These are phyloP conservation scores for Pseudozyma flocculosa DNA, from an alignment of 1,284 basidiomycete genomes.

Conservation along the genomic window DNA sequence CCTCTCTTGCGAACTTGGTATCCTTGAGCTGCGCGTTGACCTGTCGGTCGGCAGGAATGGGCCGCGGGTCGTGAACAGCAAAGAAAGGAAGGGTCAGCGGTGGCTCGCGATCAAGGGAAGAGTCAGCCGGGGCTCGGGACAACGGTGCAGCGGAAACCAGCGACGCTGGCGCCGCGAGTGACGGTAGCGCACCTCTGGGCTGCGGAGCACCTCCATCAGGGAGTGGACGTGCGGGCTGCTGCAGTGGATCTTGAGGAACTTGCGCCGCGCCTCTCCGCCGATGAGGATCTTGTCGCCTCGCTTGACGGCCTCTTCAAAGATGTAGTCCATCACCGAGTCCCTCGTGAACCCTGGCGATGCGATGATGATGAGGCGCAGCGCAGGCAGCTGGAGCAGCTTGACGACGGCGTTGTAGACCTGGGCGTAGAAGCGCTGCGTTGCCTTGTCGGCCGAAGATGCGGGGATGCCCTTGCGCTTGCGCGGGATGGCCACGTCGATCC, in stretches of 20 bases:
- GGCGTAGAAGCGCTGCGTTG: constrained; percentile 70
- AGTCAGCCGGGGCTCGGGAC: too few relatives aligned
- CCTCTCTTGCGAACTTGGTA: constrained; percentile 95
- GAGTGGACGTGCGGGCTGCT: constrained; percentile 94
- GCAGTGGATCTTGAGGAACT: constrained; percentile 87
- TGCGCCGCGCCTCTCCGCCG: constrained; percentile 70
- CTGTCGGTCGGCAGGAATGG: too few relatives aligned
- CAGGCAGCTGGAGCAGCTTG: constrained; percentile 80
- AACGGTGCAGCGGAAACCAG: too few relatives aligned
- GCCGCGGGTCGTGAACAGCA: too few relatives aligned
- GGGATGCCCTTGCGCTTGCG: constrained; percentile 66
- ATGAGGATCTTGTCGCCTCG: constrained; percentile 78
- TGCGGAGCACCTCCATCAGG: constrained; percentile 88
- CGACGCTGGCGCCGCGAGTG: too few relatives aligned
- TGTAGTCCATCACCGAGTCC: constrained; percentile 81
- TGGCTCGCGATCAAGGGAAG: too few relatives aligned
- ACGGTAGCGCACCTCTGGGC: constrained; percentile 63
- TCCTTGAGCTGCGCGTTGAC: constrained; percentile 74
- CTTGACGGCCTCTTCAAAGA: constrained; percentile 59
- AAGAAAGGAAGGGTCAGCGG: too few relatives aligned
- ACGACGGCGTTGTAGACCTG: constrained; percentile 83
- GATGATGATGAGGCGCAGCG: constrained; percentile 85
- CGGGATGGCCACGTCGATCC: constrained; percentile 86
- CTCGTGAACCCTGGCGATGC: constrained; percentile 95
- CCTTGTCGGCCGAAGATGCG: constrained; percentile 44